Conservation (phyloP, 345 rosid species). For the Cardamine chenopodiifolia region DNA sequence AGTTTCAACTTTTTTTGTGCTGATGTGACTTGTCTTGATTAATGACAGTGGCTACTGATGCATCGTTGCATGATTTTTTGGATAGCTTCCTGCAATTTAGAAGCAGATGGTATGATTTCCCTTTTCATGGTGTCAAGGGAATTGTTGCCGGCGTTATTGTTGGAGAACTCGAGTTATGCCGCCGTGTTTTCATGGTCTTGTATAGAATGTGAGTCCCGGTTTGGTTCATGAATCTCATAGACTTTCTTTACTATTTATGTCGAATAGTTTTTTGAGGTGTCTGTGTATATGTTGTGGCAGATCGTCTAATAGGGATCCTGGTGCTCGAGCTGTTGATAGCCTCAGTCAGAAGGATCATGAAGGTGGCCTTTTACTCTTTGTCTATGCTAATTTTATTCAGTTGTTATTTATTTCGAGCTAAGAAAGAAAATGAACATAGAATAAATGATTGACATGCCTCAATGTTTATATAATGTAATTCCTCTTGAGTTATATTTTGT, state of each 20-base stretch:
- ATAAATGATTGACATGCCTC: constrained; percentile 14
- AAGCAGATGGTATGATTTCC: constrained; percentile 97
- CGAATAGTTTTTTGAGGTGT: background rate
- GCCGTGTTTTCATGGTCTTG: constrained; percentile 84
- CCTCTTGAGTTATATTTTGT: background rate
- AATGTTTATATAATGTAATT: background rate
- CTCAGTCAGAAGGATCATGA: constrained; percentile 74
- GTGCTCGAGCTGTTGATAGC: constrained; percentile 69
- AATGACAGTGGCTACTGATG: constrained; percentile 70
- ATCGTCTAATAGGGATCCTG: constrained; percentile 88
- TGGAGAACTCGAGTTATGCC: constrained; percentile 76
- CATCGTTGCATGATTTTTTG: constrained; percentile 75
- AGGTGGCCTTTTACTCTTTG: constrained; percentile 51
- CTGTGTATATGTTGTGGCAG: constrained; percentile 48
- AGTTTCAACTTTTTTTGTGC: background rate
- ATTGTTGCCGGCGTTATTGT: constrained; percentile 85
- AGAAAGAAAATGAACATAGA: background rate
- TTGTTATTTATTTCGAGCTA: background rate
- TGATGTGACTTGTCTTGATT: constrained; percentile 17
- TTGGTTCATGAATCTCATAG: background rate
- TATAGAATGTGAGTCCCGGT: constrained; percentile 75
- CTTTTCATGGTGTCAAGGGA: constrained; percentile 82
- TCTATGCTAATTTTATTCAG: constrained; percentile 2
- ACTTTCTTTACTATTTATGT: background rate
- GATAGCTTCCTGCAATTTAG: constrained; percentile 81